These are phyloP conservation scores for Thelephora ganbajun DNA, from an alignment of 768 basidiomycete genomes.

Conservation along the genomic window DNA sequence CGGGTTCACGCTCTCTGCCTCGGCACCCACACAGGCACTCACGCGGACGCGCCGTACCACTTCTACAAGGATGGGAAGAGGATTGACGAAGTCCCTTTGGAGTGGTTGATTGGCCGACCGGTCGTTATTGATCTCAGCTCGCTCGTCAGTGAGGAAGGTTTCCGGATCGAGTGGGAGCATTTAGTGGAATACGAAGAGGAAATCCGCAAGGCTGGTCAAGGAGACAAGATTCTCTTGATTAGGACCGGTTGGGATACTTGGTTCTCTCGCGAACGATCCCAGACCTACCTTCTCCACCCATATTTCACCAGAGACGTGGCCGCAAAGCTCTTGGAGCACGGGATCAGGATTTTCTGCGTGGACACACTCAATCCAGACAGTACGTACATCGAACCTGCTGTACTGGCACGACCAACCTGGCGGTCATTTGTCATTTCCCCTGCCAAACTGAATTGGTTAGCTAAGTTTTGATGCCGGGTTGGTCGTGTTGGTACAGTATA, in stretches of 20 bases:
- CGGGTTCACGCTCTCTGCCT: slow-evolving; percentile 38
- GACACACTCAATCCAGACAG: slow-evolving; percentile 58
- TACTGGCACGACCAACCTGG: no score
- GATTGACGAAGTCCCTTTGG: slow-evolving; percentile 43
- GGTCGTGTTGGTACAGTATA: no score
- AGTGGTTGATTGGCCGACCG: slow-evolving; percentile 35
- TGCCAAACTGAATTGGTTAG: no score
- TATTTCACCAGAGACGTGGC: slow-evolving; percentile 45
- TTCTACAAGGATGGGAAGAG: slow-evolving; percentile 44
- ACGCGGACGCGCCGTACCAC: slow-evolving; percentile 69
- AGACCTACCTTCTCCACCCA: slow-evolving; percentile 46
- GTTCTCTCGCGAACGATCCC: slow-evolving; percentile 31
- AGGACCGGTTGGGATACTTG: slow-evolving; percentile 46
- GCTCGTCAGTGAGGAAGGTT: not conserved
- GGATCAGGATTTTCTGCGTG: slow-evolving; percentile 43
- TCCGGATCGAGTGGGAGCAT: no score
- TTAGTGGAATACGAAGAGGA: slow-evolving; percentile 16
- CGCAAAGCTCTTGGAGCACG: slow-evolving; percentile 29
- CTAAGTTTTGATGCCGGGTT: no score
- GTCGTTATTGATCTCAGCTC: slow-evolving; percentile 35
- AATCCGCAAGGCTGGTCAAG: slow-evolving; percentile 15
- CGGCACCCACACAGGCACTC: slow-evolving; percentile 65
- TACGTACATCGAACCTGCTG: slow-evolving; percentile 9
- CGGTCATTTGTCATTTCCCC: no score
- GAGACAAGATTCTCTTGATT: slow-evolving; percentile 36